A percentile compares a stretch with the other conserved stretches of the same genome.
Evolutionary conservation across 257 asterid genomes (phyloP).

Genomic region (Cinchona pubescens): DNA sequence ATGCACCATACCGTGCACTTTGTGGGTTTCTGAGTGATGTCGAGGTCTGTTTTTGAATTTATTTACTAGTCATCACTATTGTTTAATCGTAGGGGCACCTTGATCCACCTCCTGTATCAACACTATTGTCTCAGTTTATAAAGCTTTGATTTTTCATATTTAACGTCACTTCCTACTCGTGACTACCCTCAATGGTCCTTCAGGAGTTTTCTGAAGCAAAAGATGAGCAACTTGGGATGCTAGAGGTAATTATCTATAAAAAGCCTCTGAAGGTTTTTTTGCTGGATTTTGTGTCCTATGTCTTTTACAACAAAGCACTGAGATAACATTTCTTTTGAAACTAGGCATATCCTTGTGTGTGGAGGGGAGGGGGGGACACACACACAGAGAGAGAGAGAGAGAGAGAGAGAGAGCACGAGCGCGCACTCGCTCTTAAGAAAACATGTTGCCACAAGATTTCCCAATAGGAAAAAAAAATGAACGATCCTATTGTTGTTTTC

Average conservation of each 20-base stretch:
- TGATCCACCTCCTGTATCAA: background rate
- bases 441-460: too few species aligned
- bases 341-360: too few species aligned
- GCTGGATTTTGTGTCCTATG: background rate
- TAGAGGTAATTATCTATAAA: constrained; percentile 45
- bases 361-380: too few species aligned
- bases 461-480: background rate
- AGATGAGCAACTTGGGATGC: constrained; percentile 36
- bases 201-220: constrained; percentile 62
- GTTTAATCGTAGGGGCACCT: background rate
- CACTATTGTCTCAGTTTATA: background rate
- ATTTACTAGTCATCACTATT: background rate
- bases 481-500: background rate
- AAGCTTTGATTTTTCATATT: background rate
- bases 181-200: constrained; percentile 23
- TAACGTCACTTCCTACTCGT: constrained; percentile 16
- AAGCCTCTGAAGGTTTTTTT: background rate
- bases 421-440: background rate
- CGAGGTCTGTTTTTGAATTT: constrained; percentile 51
- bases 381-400: too few species aligned
- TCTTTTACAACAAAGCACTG: background rate
- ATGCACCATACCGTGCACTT: constrained; percentile 91
- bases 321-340: too few species aligned
- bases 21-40: constrained; percentile 71
- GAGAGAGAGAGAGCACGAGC: too few species aligned